These are phyloP conservation scores for Acanthochlamys bracteata DNA, from an alignment of 106 monocot species.

Conservation along the genomic window DNA sequence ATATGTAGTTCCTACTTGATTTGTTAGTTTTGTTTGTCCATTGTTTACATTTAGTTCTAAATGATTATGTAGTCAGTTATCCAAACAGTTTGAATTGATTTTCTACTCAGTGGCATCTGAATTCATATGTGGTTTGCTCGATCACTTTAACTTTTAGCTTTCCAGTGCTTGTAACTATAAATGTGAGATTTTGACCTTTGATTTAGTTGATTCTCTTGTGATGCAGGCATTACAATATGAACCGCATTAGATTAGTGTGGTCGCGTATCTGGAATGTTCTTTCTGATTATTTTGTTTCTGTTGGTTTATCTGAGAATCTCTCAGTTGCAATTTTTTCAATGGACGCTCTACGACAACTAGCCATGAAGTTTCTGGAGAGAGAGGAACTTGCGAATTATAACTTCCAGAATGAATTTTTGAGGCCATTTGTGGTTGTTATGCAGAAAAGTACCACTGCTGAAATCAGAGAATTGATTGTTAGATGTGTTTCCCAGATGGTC, in stretches of 20 bases:
- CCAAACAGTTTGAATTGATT: no score
- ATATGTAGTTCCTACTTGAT: no score
- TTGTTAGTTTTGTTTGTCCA: no score
- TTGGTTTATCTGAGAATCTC: slow-evolving; percentile 89
- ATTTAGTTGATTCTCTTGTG: slow-evolving; percentile 4
- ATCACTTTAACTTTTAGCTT: no score
- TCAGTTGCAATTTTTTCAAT: slow-evolving; percentile 98
- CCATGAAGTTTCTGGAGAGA: slow-evolving; percentile 95
- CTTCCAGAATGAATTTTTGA: slow-evolving; percentile 93
- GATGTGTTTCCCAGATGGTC: slow-evolving; percentile 96
- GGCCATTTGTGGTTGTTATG: slow-evolving; percentile 89
- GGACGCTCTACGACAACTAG: slow-evolving; percentile 88
- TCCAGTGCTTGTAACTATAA: no score
- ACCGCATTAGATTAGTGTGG: slow-evolving; percentile 92
- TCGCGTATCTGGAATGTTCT: slow-evolving; percentile 94
- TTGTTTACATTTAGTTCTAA: no score
- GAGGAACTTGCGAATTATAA: slow-evolving; percentile 96
- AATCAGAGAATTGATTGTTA: slow-evolving; percentile 78
- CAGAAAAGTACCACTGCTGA: slow-evolving; percentile 84
- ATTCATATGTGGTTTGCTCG: no score
- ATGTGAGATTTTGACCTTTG: no score
- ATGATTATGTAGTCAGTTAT: no score
- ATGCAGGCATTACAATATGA: slow-evolving; percentile 97
- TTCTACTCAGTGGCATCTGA: no score
- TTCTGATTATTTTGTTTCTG: slow-evolving; percentile 88